These are phyloP conservation scores for Coemansia furcata DNA, from an alignment of 192 early-diverging fungal genomes.

Conservation along the genomic window DNA sequence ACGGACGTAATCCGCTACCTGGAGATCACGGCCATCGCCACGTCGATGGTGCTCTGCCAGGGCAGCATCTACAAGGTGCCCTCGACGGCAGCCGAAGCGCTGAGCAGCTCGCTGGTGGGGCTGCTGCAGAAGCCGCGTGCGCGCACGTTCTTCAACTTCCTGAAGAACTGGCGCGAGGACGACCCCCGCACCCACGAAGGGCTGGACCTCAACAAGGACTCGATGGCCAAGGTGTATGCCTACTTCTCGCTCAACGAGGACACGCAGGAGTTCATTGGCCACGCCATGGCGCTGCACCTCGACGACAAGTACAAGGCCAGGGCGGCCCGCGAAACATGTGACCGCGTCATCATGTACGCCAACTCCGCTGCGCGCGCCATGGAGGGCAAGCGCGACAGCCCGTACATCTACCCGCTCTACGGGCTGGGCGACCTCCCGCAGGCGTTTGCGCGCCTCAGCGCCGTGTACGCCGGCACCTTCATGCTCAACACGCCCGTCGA, in stretches of 20 bases:
- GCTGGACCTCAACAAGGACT: slow-evolving; percentile 69
- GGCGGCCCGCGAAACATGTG: slow-evolving; percentile 82
- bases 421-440: slow-evolving; percentile 98
- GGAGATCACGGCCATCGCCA: slow-evolving; percentile 94
- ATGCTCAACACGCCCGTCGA: slow-evolving; percentile 95
- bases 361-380: slow-evolving; percentile 75
- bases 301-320: slow-evolving; percentile 77
- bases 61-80: slow-evolving; percentile 96
- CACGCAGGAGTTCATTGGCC: slow-evolving; percentile 97
- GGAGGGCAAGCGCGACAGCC: slow-evolving; percentile 79
- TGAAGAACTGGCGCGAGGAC: slow-evolving; percentile 85
- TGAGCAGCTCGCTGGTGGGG: slow-evolving; percentile 83
- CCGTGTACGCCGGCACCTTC: slow-evolving; percentile 99
- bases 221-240: slow-evolving; percentile 85
- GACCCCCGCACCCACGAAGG: slow-evolving; percentile 84
- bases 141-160: slow-evolving; percentile 94
- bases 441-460: slow-evolving; percentile 94
- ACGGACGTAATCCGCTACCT: slow-evolving; percentile 98
- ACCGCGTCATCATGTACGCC: slow-evolving; percentile 90
- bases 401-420: slow-evolving; percentile 98
- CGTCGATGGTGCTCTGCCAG: slow-evolving; percentile 89
- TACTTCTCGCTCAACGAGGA: slow-evolving; percentile 90
- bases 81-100: slow-evolving; percentile 81
- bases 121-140: slow-evolving; percentile 91
- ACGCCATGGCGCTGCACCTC: slow-evolving; percentile 93